Conservation (phyloP, 805 yeast genomes). For the Torulaspora microellipsoides region DNA sequence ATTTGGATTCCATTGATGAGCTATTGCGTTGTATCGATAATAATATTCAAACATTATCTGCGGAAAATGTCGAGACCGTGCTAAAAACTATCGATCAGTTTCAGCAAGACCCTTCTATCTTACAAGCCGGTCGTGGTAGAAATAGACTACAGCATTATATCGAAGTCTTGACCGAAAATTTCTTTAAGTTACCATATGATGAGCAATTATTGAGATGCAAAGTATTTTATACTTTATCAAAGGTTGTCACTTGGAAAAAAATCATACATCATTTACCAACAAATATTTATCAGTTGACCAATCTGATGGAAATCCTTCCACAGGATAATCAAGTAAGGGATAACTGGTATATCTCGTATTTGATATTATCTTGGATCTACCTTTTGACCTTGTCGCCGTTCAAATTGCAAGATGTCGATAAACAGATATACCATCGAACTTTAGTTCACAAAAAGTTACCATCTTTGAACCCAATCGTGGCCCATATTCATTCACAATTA, state of each 20-base stretch:
- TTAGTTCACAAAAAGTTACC: conserved; percentile 43
- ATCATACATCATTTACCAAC: conserved; percentile 57
- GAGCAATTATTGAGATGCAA: conserved; percentile 18
- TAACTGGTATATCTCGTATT: conserved; percentile 45
- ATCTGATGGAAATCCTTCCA: conserved; percentile 31
- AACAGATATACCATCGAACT: conserved; percentile 37
- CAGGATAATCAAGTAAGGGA: conserved; percentile 8
- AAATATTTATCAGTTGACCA: conserved; percentile 48
- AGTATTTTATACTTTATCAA: conserved; percentile 56
- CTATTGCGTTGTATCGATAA: conserved; percentile 8
- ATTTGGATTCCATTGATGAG: conserved; percentile 5
- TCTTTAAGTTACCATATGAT: not conserved
- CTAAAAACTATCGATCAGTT: conserved; percentile 22
- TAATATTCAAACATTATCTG: conserved; percentile 10
- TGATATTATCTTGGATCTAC: conserved; percentile 66
- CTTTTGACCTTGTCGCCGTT: conserved; percentile 74
- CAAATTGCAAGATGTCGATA: conserved; percentile 39
- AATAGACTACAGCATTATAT: conserved; percentile 2
- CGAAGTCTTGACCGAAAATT: conserved; percentile 9
- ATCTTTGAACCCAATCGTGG: conserved; percentile 30
- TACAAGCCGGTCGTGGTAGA: conserved; percentile 1
- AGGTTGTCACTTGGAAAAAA: conserved; percentile 61
- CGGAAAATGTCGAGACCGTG: conserved; percentile 2
- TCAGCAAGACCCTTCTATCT: conserved; percentile 26
- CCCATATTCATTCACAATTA: conserved; percentile 31